Base-by-base conservation (phyloP, 805 yeast species). In the Candida hungchunana region DNA sequence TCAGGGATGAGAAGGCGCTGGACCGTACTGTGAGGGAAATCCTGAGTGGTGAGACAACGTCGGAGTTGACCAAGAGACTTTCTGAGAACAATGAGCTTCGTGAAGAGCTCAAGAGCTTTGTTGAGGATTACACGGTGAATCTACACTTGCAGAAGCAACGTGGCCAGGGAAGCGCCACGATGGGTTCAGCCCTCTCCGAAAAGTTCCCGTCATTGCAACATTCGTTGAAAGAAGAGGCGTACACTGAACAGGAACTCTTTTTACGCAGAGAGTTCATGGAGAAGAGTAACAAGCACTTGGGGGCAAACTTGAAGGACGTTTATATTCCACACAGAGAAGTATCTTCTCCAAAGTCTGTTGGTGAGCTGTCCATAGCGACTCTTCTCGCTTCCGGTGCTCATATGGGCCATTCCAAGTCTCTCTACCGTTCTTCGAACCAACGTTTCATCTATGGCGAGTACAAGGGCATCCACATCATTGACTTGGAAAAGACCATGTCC, bases 371-470 rank as follows among this genome's bases (percentile, higher is more conserved):
- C 3, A 66, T 88, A 24, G 66, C 86, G 20, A 77, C 77, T 39
- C 69, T 93, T 35, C 59, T 90, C 60, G 90, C 96, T 4, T 86
- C 97, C 0, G 97, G 96, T 34, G 90, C 90, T 30, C 98, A 93
- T 60, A 66, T 93, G 48, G 98, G 98, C 19, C 97, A 90, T 50
- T 73, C 95, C n/a, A 81, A 77, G 23, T 67, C 82, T 4, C 66
- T 81, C 43, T 82, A 80, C 76, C 77, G 94, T 49, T 78, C 88
- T 8, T 72, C 82, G 18, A 85, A 89, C 34, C 90, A 88, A 60
- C 89, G 94, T 9, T 93, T 71, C 58, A 73, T 90, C 29, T 82
- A 82, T 54, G 98, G 97, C 37, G 82, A 75, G 45, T 87, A 93
- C 52, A 80, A 86, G 42, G 96, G 88, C n/a, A 71, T 93, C 39